Evolutionary conservation across 2,329 filamentous ascomycete genomes (phyloP), one percentile per base, ranked within the genome.

Genomic region (Nannizziopsis barbatae): DNA sequence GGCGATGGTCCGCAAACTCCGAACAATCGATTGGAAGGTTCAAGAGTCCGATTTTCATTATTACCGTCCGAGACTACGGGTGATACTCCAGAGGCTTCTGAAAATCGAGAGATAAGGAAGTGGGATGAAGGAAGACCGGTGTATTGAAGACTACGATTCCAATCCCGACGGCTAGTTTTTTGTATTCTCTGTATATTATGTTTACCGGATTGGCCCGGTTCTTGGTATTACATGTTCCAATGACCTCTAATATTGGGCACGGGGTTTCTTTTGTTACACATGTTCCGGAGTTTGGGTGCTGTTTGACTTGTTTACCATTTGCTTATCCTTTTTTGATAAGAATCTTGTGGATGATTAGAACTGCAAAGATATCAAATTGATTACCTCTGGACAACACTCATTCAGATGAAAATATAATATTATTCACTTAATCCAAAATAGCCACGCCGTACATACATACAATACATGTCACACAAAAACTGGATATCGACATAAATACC

Each of bases 91-190:
- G 58, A 57, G 17, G 55, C 56, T 20, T 60, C 56, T 22, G 58
- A 60, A 42, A 59, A 58, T 55, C 60, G 60, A 47, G 61, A 65
- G 45, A 55, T 55, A 47, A 62, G 63, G 55, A 65, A 60, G 40
- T 75, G 72, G 72, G 66, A 74, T 42, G 72, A 75, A 53, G 65
- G 67, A 8, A 62, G 66, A 55, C 63, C 69, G 40, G 65, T 72
- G 44, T 75, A 74, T 57, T 75, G 58, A 58, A 39, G 18, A 12
- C 20, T 3, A 10, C 17, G n/a, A 32, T 33, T 9, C 31, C 12
- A 9, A 22, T 42, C 10, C 14, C n/a, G 42, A 44, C 6, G 2
- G 18, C 17, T 12, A 15, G 27, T n/a, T 18, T 39, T 42, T 33
- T 10, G 42, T 45, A 14, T 15, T 40, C 43, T 50, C 10, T 35